A percentile compares a stretch with the other conserved stretches of the same genome.
phyloP scores from a whole-genome alignment of 225 moss, liverwort and hornwort genomes.

The Pseudisothecium myosuroides region DNA sequence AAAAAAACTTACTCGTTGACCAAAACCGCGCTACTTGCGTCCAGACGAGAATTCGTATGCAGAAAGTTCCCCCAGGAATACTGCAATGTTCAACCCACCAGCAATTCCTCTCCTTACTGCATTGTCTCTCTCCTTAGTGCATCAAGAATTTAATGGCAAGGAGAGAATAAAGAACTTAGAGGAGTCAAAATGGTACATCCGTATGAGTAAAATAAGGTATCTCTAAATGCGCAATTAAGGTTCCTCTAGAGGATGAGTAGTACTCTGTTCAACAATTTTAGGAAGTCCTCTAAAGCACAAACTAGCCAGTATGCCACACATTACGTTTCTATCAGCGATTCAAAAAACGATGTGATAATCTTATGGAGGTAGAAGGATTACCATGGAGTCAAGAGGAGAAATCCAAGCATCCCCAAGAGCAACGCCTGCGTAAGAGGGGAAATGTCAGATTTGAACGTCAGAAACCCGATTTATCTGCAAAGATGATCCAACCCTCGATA shows the following conservation, averaged over 20 bases:
- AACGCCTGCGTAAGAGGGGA: slow-evolving; percentile 28
- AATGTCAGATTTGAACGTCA: background rate
- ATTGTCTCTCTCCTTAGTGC: background rate
- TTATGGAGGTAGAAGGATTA: background rate
- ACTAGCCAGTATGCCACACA: too few relatives aligned
- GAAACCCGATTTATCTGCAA: background rate
- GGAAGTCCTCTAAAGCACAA: background rate
- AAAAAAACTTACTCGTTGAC: slow-evolving; percentile 10
- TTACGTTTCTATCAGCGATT: background rate
- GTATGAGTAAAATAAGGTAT: background rate
- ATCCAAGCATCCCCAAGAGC: slow-evolving; percentile 81
- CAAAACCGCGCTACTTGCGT: background rate
- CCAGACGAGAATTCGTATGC: slow-evolving; percentile 27
- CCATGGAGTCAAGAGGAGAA: slow-evolving; percentile 75
- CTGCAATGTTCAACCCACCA: slow-evolving; percentile 7
- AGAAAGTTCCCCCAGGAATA: slow-evolving; percentile 37
- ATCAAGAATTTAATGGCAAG: background rate
- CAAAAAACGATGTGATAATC: background rate
- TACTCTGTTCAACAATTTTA: background rate
- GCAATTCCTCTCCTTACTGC: background rate
- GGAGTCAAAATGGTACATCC: background rate
- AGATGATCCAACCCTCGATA: background rate
- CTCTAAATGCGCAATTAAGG: background rate
- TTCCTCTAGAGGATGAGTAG: background rate
- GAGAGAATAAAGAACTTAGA: background rate